A percentile compares a stretch with the other conserved stretches of the same genome.
Evolutionary conservation across 2,329 filamentous ascomycete species (phyloP).

Genomic region (Aureobasidium sp.): DNA sequence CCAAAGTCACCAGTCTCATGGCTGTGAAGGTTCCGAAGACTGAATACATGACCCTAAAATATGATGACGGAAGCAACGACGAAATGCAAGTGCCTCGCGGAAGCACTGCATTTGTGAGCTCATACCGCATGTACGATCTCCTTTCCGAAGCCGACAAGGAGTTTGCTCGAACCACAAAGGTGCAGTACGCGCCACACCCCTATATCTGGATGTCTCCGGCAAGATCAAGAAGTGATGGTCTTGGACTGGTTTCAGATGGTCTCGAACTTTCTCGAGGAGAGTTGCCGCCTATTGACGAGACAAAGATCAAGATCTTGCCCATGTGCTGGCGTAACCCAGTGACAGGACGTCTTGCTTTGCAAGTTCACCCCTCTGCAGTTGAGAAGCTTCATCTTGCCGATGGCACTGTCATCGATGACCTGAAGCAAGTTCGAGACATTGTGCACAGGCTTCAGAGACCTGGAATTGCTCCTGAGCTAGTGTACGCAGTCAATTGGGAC

Average conservation of each 20-base stretch:
- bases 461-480: constrained; percentile 59
- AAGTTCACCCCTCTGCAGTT: constrained; percentile 67
- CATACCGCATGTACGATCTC: constrained; percentile 62
- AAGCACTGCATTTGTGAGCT: constrained; percentile 68
- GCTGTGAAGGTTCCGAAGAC: constrained; percentile 66
- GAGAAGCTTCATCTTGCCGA: constrained; percentile 61
- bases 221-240: constrained; percentile 58
- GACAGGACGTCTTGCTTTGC: constrained; percentile 61
- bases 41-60: constrained; percentile 59
- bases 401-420: constrained; percentile 62
- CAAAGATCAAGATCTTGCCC: constrained; percentile 64
- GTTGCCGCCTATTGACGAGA: constrained; percentile 58
- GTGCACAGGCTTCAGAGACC: constrained; percentile 67
- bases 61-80: constrained; percentile 65
- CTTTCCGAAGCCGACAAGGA: constrained; percentile 59
- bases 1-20: constrained; percentile 64
- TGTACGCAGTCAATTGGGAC: constrained; percentile 72
- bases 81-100: constrained; percentile 63
- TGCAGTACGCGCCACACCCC: constrained; percentile 72
- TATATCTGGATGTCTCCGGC: constrained; percentile 76
- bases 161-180: constrained; percentile 58
- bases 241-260: constrained; percentile 63
- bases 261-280: constrained; percentile 54
- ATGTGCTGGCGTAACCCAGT: constrained; percentile 73
- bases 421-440: constrained; percentile 59